Evolutionary conservation across 148 eudicot genomes (phyloP).

Genomic region (Cornus kousa): DNA sequence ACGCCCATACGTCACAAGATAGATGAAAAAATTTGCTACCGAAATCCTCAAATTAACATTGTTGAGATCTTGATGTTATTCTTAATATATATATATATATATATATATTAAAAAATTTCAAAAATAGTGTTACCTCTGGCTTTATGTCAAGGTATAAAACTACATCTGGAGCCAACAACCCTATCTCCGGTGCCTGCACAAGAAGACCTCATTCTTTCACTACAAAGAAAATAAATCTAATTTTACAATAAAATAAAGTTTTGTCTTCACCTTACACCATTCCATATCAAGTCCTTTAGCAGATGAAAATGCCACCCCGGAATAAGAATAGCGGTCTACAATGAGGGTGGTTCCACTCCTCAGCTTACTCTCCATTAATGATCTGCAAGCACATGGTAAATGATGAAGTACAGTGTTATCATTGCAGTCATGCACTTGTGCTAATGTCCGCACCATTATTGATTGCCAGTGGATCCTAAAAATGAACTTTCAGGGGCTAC

Average conservation of each 20-base stretch:
- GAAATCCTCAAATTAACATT: not conserved
- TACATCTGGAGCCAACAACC: conserved; percentile 89
- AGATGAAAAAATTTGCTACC: not conserved
- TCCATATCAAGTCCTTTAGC: conserved; percentile 92
- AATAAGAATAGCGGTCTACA: conserved; percentile 94
- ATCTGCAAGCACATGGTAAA: conserved; percentile 36
- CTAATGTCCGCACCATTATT: conserved; percentile 13
- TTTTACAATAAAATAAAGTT: not conserved
- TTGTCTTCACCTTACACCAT: conserved; percentile 83
- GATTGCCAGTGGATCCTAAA: not conserved
- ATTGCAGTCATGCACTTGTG: conserved; percentile 18
- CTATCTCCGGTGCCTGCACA: conserved; percentile 84
- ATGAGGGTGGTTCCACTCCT: conserved; percentile 76
- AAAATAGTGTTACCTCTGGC: conserved; percentile 65
- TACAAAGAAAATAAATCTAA: not conserved
- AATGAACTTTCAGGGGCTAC: not conserved
- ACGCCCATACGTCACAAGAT: too few relatives aligned
- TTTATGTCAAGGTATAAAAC: conserved; percentile 89
- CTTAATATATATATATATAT: not conserved
- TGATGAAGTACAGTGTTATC: not conserved
- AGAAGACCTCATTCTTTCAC: conserved; percentile 10
- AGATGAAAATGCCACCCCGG: conserved; percentile 96
- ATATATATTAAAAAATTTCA: not conserved
- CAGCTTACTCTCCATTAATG: conserved; percentile 80
- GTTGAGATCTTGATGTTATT: not conserved